Percentiles rank a stretch among this genome's conserved stretches.
Evolutionary conservation across 768 basidiomycete genomes (phyloP).

Genomic region (Kwoniella sp.): DNA sequence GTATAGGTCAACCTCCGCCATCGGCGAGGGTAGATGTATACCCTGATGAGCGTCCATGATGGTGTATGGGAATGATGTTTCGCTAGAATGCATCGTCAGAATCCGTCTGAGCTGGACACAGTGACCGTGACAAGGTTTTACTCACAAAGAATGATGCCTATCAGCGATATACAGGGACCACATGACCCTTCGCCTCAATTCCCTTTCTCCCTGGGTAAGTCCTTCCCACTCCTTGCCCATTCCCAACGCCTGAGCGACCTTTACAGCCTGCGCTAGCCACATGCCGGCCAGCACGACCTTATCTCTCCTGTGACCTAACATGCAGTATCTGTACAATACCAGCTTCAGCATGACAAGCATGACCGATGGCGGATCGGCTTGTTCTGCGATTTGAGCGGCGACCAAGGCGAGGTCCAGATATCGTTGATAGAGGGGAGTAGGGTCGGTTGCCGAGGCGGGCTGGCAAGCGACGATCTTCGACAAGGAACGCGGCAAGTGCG

Average conservation of each 20-base stretch:
- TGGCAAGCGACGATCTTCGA: conserved; percentile 32
- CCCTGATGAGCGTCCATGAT: conserved; percentile 46
- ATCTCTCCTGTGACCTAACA: conserved; percentile 30
- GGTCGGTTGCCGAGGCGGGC: conserved; percentile 26
- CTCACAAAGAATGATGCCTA: conserved; percentile 44
- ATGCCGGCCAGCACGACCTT: conserved; percentile 31
- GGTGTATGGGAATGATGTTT: conserved; percentile 45
- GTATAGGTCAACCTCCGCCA: conserved; percentile 42
- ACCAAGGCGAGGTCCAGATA: conserved; percentile 48
- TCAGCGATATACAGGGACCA: conserved; percentile 49
- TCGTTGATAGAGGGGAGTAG: conserved; percentile 45
- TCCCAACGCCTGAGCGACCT: conserved; percentile 42
- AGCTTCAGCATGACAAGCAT: conserved; percentile 51
- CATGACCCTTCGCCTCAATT: conserved; percentile 44
- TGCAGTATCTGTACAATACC: conserved; percentile 33
- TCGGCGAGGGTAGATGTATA: conserved; percentile 41
- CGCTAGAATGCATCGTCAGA: conserved; percentile 12
- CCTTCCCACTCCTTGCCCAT: conserved; percentile 48
- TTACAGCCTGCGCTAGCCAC: conserved; percentile 44
- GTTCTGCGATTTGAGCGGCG: conserved; percentile 39
- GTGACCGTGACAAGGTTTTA: background rate
- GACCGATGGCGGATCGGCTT: conserved; percentile 38
- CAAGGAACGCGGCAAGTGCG: conserved; percentile 20
- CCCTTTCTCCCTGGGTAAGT: conserved; percentile 44
- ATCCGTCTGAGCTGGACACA: background rate